Base-by-base conservation (phyloP, 352 stramenopile genomes). In the Globisporangium radiosum region DNA sequence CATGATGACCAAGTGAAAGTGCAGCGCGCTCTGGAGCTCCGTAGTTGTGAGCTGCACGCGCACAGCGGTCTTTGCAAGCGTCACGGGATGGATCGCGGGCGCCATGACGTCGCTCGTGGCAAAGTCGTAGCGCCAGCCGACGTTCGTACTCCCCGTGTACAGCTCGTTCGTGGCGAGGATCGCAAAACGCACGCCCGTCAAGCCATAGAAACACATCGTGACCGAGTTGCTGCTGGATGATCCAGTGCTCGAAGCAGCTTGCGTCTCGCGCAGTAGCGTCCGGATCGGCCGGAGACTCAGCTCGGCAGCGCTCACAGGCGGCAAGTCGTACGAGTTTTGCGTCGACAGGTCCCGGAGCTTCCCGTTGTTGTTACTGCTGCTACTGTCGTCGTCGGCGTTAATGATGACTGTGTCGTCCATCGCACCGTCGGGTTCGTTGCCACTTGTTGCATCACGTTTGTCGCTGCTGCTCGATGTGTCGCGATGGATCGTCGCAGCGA, bases 311-410 rank as follows among this genome's bases (percentile, higher is more conserved):
- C 80, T 91, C n/a, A 88, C 80, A 7, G 85, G 81, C 0, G 85
- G 85, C 42, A 95, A 64, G 62, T 95, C 85, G 54, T 95, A 95
- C 36, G 79, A 90, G 51, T 84, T 88, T 52, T 95, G 85, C 7
- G 81, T 88, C 53, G 76, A 88, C 42, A 93, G 49, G 65, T 95
- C 85, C 45, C 62, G 57, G n/a, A 91, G 61, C 47, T 83, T 75
- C 7, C 52, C 9, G 5, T 14, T 39, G 6, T 52, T 14, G 7
- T 44, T 44, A 4, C 3, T 44, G 40, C 11, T 44, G 11, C 10
- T 17, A 8, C 17, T 15, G 4, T 36, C 36, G 52, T 70, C 63
- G 14, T 71, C 68, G 13, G 49, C 65, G 9, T 68, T 52, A 36
- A 62, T 56, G 15, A 81, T 60, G 25, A 78, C 57, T 25, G 75